Base-by-base conservation (phyloP, 805 yeast species). In the Yueomyces sp. region DNA sequence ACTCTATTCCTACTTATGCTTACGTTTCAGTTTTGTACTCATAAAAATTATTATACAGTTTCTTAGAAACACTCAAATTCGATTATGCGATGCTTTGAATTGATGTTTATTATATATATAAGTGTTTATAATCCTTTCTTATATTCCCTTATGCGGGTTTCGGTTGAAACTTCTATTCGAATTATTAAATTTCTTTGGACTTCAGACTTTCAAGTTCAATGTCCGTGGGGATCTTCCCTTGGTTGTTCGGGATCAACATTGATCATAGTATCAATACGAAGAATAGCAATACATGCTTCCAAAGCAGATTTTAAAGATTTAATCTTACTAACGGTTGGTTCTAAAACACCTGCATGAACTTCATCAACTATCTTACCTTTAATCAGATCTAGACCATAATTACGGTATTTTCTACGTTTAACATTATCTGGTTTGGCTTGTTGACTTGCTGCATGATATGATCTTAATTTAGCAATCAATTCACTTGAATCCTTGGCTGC, bases 401-500 rank as follows among this genome's bases (percentile, higher is more conserved):
- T 81, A 62, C 77, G 84, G 69, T 90, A 92, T 51, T 78, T 77
- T 58, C 80, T 82, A 56, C 92, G 78, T 70, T 92, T 92, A 44
- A 66, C 54, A 57, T 92, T 97, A n/a, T 84, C 76, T 41, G 80
- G 78, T 46, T 80, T 72, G 3, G 95, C 94, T 48, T 77, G 73
- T 67, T 92, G 98, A 41, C 94, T 76, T 2, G 95, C 94, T 12
- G 96, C 88, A 62, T 92, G 99, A 63, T 90, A 90, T 2, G 97
- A 83, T 65, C 99, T 81, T 56, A 92, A 73, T 66, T 88, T 92
- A 47, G 98, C 94, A 50, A 92, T 86, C 52, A 92, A 74, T 50
- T 94, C 99, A 32, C 90, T 78, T 1, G 96, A 79, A 65, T 92
- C 99, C 65, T 90, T 92, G 38, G 97, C 99, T 6, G 98, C 98